Evolutionary conservation across 2,329 filamentous ascomycete genomes (phyloP).

Genomic region (Colletotrichum caudatum): DNA sequence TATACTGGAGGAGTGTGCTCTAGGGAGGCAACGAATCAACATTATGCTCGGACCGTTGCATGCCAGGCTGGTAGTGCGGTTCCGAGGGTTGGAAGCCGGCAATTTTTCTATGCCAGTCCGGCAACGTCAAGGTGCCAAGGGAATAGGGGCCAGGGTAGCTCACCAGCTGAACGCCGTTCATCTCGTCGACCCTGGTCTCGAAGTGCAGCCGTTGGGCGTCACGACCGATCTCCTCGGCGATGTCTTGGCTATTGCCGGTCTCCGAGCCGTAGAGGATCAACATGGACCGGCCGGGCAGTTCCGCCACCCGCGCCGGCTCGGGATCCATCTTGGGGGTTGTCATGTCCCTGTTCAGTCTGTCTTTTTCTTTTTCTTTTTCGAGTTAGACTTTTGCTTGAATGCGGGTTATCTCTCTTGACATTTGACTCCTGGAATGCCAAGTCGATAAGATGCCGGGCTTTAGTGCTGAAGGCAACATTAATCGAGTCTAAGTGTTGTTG

Average conservation of each 20-base stretch:
- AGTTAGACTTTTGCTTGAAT: not conserved
- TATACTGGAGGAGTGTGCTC: conserved; percentile 64
- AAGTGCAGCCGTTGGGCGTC: conserved; percentile 84
- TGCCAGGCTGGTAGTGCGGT: not conserved
- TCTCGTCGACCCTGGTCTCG: conserved; percentile 77
- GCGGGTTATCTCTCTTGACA: not conserved
- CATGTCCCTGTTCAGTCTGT: conserved; percentile 18
- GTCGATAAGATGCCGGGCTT: not conserved
- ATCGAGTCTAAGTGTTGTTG: not conserved
- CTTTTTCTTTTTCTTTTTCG: not conserved
- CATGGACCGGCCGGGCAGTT: conserved; percentile 55
- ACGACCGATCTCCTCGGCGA: conserved; percentile 85
- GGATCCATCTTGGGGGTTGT: conserved; percentile 29
- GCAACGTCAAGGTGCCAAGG: not conserved
- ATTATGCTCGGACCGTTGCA: conserved; percentile 11
- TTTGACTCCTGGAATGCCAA: not conserved
- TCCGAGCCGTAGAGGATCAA: conserved; percentile 94
- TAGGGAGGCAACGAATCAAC: conserved; percentile 45
- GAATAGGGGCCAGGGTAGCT: conserved; percentile 49
- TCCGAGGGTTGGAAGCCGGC: too few species aligned
- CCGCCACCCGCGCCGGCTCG: conserved; percentile 44
- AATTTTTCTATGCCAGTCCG: not conserved
- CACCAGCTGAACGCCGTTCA: conserved; percentile 83
- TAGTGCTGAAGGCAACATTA: not conserved
- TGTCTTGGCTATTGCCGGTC: conserved; percentile 93